Base-by-base conservation (phyloP, 768 basidiomycete genomes). In the Erythrobasidium yunnanense region DNA sequence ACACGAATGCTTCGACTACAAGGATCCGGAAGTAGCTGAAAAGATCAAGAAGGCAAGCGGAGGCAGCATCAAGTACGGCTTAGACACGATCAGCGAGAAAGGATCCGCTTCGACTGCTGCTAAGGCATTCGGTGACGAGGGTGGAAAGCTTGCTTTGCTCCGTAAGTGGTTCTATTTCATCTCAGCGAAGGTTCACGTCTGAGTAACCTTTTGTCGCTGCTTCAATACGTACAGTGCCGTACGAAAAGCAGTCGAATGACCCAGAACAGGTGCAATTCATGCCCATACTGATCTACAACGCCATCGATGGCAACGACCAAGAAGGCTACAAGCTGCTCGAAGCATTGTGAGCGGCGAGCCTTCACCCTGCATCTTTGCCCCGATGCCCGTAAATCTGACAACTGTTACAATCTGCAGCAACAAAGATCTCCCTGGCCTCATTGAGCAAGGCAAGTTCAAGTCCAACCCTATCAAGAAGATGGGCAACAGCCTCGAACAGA, bases 1-100 rank as follows among this genome's bases (percentile, higher is more conserved):
- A 0, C 75, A 78, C 33, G 77, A 75, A 2, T 77, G 79, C 4
- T 77, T 79, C 63, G 79, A 81, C 67, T 72, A 77, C 66, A 72
- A 65, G 15, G 72, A 72, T 50, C 3, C 63, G 3, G 56, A 66
- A 1, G 58, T 63, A 2, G 25, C 66, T 15, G 1, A 35, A 20
- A 69, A 70, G 52, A 72, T 72, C 66, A 62, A 62, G 5, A 18
- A 54, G n/a, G 69, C 62, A 15, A 57, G 65, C 49, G 68, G 58
- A 3, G 35, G 42, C 32, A 30, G 52, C 8, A 57, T 72, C 27
- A 35, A 65, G n/a, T 32, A 57, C 17, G 70, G 60, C 0, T 47
- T 72, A 35, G 71, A 72, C 50, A 60, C 55, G 22, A 68, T 71
- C 53, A 25, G 55, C n/a, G 68, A 71, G 63, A 50, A 66, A 27